phyloP scores from a whole-genome alignment of 805 yeast species.

The Candida taoyuanica region DNA sequence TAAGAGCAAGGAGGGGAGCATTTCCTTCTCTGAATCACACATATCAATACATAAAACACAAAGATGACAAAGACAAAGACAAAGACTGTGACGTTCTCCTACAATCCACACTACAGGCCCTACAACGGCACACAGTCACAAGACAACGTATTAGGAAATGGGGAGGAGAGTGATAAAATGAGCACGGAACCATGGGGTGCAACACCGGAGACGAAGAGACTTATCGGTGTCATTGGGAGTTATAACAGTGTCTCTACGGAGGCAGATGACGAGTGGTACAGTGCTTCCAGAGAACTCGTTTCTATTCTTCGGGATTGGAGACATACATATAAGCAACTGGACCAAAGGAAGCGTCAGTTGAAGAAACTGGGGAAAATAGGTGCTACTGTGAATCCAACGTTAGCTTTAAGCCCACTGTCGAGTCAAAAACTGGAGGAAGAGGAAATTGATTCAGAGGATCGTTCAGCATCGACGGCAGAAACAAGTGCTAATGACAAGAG shows the following conservation, averaged over 20 bases:
- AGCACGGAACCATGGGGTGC: neutral
- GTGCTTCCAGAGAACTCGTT: slow-evolving; percentile 14
- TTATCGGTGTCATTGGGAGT: neutral
- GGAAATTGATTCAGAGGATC: neutral
- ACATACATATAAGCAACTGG: slow-evolving; percentile 26
- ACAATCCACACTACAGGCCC: slow-evolving; percentile 3
- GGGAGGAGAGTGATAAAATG: neutral
- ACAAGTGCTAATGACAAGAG: slow-evolving; percentile 10
- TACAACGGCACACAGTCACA: neutral
- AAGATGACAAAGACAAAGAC: neutral
- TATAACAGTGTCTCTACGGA: slow-evolving; percentile 8
- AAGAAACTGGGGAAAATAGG: slow-evolving; percentile 8
- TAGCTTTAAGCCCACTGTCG: neutral
- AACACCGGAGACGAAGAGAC: neutral
- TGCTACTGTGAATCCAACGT: neutral
- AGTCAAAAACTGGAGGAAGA: neutral
- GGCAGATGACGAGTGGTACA: slow-evolving; percentile 17
- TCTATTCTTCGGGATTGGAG: slow-evolving; percentile 21
- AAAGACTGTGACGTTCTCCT: slow-evolving; percentile 14
- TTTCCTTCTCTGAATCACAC: too few relatives aligned
- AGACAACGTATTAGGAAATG: too few relatives aligned
- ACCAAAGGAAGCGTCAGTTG: slow-evolving; percentile 23
- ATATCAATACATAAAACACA: neutral
- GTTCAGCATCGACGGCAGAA: slow-evolving; percentile 6
- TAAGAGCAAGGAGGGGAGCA: too few relatives aligned